Percentiles rank a stretch among this genome's conserved stretches.
Evolutionary conservation across 2,329 filamentous ascomycete genomes (phyloP).

Genomic region (Colletotrichum karsti): DNA sequence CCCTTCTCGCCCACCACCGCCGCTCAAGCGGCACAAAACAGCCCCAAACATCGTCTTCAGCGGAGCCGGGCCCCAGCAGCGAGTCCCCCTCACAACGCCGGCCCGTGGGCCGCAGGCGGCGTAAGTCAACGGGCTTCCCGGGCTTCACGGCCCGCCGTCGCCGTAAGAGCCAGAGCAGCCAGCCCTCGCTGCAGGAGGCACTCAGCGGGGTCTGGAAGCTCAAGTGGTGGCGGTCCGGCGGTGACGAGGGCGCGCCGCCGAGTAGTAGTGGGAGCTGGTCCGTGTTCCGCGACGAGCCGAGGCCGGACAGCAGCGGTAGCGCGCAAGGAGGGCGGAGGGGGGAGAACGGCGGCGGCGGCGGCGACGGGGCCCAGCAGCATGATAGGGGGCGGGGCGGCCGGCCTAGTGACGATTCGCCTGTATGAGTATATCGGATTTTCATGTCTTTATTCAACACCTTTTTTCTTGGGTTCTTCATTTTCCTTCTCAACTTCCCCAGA

Average conservation of each 20-base stretch:
- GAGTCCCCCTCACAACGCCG: constrained; percentile 27
- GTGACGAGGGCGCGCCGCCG: constrained; percentile 31
- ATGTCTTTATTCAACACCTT: constrained; percentile 26
- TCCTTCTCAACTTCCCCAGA: background rate
- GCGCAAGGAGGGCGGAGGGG: background rate
- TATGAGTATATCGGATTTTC: constrained; percentile 37
- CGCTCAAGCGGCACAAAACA: constrained; percentile 32
- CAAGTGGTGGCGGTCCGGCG: constrained; percentile 57
- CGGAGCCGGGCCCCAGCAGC: constrained; percentile 31
- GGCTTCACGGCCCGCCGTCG: constrained; percentile 64
- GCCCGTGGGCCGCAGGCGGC: constrained; percentile 50
- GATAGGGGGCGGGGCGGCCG: constrained; percentile 7
- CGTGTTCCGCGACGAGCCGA: constrained; percentile 33
- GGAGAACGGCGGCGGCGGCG: background rate
- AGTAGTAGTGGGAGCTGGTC: constrained; percentile 21
- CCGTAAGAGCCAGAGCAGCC: constrained; percentile 45
- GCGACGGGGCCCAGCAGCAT: constrained; percentile 5
- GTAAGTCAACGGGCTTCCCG: constrained; percentile 70
- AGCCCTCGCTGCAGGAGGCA: constrained; percentile 56
- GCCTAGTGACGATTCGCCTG: constrained; percentile 38
- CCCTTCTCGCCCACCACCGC: constrained; percentile 41
- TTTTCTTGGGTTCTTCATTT: background rate
- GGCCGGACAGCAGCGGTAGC: constrained; percentile 20
- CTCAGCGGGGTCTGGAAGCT: constrained; percentile 62
- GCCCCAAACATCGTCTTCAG: constrained; percentile 28